Conservation (phyloP, 1,284 basidiomycete species). For the Stygiomarasmius scandens region DNA sequence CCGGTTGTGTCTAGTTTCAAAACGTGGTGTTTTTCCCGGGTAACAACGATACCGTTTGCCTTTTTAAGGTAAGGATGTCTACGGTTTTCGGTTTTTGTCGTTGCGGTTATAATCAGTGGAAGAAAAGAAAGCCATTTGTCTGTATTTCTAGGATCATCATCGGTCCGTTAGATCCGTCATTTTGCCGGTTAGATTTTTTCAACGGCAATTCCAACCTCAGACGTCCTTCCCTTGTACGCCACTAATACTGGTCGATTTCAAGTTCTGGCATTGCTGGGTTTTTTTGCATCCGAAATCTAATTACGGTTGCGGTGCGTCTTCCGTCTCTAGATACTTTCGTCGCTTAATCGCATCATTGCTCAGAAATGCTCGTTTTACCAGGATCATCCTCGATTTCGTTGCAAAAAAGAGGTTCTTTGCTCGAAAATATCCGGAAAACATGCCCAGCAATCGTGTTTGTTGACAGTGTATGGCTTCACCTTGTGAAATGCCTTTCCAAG, state of each 20-base stretch:
- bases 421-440: conserved; percentile 62
- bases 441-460: conserved; percentile 64
- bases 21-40: too few relatives aligned
- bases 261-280: background rate
- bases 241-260: too few relatives aligned
- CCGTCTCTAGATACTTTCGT: background rate
- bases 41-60: too few relatives aligned
- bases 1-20: too few relatives aligned
- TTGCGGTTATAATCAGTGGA: too few relatives aligned
- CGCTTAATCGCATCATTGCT: background rate
- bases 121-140: too few relatives aligned
- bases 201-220: background rate
- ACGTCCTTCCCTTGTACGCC: background rate
- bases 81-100: too few relatives aligned
- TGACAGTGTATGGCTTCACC: conserved; percentile 88
- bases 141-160: too few relatives aligned
- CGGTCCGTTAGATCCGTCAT: background rate
- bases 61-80: too few relatives aligned
- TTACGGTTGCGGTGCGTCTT: background rate
- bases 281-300: background rate
- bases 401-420: conserved; percentile 71
- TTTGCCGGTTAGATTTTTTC: background rate
- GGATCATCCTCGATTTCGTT: conserved; percentile 76
- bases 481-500: conserved; percentile 71
- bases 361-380: conserved; percentile 62